Base-by-base conservation (phyloP, 768 basidiomycete genomes). In the Russula lepida region DNA sequence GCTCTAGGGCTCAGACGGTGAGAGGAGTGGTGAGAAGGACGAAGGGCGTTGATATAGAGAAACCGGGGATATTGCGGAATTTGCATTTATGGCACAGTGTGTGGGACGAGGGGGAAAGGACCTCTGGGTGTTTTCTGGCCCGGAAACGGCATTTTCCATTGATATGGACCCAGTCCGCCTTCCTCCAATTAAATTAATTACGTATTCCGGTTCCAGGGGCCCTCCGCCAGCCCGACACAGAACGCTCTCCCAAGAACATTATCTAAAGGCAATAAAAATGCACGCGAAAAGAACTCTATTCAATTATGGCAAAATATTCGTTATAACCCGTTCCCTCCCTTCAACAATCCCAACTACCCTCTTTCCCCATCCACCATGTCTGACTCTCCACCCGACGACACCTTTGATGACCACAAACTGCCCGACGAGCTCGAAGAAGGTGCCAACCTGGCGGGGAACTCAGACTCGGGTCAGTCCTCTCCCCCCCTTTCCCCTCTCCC, bases 241-340 rank as follows among this genome's bases (percentile, higher is more conserved):
- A 64, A 64, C 58, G 56, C 59, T 53, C 55, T 60, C 39, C 9
- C 54, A 62, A 63, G 76, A 79, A 76, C 56, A 62, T 61, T 57
- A 74, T 73, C 75, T 75, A 70, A 73, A 79, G 79, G 79, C 79
- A 75, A 77, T 68, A 52, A 58, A 64, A 64, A 67, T 67, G 77
- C 81, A 83, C 80, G 81, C 83, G 80, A 82, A 79, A 73, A 77
- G 79, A 84, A 85, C 78, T 84, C 83, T 83, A 83, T 78, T 77
- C 65, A 55, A 55, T 63, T 58, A 58, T 55, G 59, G 64, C 64
- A 60, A 66, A 65, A 66, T 66, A 66, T 30, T 66, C 81, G 82
- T 83, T 86, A 88, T 89, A 88, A 84, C 83, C 81, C 81, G 69
- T 68, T 71, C 74, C 74, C 74, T 70, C 71, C 73, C 72, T 70